Evolutionary conservation across 768 basidiomycete species (phyloP), one percentile per base, ranked within the genome.

Genomic region (Mycena rosella): DNA sequence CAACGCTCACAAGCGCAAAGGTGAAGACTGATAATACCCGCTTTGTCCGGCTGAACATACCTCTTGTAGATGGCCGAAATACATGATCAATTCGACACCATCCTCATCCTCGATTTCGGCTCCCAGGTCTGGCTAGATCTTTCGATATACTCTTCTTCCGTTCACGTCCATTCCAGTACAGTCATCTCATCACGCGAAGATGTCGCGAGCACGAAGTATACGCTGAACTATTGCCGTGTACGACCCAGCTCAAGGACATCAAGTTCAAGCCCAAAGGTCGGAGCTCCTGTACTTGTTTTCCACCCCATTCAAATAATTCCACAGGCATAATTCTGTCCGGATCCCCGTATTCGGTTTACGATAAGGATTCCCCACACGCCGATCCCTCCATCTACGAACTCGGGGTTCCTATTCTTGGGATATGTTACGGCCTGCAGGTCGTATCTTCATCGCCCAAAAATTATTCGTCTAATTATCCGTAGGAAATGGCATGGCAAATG

Each of bases 301-400:
- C 36, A 57, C 5, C 26, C 32, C 22, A 45, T 27, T 60, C 22
- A 63, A 47, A 54, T 62, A 63, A 64, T 58, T 57, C 27, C 47
- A 38, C 69, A 85, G 97, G 97, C 63, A 92, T 99, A 78, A 98
- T 99, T 74, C 86, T 99, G 42, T 98, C 96, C 42, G 98, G 98
- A 45, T 98, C 98, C 1, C 98, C 98, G 0, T 99, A 97, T 81
- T 99, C 97, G 34, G 98, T 99, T 22, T 99, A 98, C 79, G 98
- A 96, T 70, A 79, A 87, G 30, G 96, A 90, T 69, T 91, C 98
- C 6, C 97, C 98, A 26, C 96, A 96, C 69, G 96, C 95, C 34
- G 97, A 99, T 80, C 94, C 96, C 20, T 92, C 87, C 18, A 90
- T 99, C 13, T 99, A 95, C 74, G 87, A 91, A 48, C 86, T 94